A percentile compares a stretch with the other conserved stretches of the same genome.
Evolutionary conservation across 352 stramenopile genomes (phyloP).

Genomic region (Bremia lactucae): DNA sequence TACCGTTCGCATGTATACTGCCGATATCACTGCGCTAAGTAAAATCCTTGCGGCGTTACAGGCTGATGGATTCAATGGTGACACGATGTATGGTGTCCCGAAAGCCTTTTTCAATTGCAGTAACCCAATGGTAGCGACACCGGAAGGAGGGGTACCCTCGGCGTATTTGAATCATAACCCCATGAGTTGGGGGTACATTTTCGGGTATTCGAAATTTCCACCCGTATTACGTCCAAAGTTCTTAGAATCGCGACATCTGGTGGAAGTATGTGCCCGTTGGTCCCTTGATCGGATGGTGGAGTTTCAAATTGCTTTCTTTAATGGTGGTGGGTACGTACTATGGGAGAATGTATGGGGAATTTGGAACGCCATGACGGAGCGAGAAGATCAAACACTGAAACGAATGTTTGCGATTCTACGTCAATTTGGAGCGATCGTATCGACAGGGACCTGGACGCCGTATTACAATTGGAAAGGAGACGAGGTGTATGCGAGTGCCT

Average conservation of each 20-base stretch:
- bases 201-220: slow-evolving; percentile 52
- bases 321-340: slow-evolving; percentile 75
- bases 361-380: slow-evolving; percentile 69
- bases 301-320: slow-evolving; percentile 71
- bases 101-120: slow-evolving; percentile 74
- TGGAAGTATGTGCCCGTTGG: slow-evolving; percentile 74
- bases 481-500: slow-evolving; percentile 37
- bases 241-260: slow-evolving; percentile 71
- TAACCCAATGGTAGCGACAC: slow-evolving; percentile 36
- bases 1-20: slow-evolving; percentile 56
- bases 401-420: slow-evolving; percentile 56
- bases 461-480: slow-evolving; percentile 32
- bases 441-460: slow-evolving; percentile 38
- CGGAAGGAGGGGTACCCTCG: slow-evolving; percentile 58
- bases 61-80: slow-evolving; percentile 78
- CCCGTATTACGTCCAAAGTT: slow-evolving; percentile 67
- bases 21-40: slow-evolving; percentile 50
- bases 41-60: slow-evolving; percentile 26
- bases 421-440: slow-evolving; percentile 36
- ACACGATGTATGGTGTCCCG: slow-evolving; percentile 83
- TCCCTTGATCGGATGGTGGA: slow-evolving; percentile 57
- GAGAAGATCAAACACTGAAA: slow-evolving; percentile 53
- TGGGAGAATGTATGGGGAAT: slow-evolving; percentile 88
- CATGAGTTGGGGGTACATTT: slow-evolving; percentile 79
- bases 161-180: slow-evolving; percentile 54